Evolutionary conservation across 75 land plant genomes (phyloP), one percentile per base, ranked within the genome.

Genomic region (Adiantum capillusveneris): DNA sequence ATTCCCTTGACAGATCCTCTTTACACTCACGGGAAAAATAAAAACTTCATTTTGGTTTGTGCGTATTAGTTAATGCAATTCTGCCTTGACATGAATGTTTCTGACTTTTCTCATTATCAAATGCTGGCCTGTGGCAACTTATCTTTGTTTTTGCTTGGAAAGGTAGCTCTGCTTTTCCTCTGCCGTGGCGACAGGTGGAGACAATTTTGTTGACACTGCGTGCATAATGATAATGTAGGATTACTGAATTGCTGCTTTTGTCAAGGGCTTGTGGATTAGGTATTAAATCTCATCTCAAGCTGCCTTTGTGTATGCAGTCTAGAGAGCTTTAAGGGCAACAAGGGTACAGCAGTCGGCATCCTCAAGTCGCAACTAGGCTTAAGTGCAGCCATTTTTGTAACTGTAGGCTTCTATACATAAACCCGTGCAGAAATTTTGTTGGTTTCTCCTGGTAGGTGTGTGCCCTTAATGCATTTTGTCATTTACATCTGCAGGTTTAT

Each of bases 311-410:
- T 31, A 49, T 39, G 26, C 64, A 76, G 79, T 39, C 48, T 76
- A 50, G 71, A 66, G 44, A 76, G 54, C 57, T 76, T 71, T 50
- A 51, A 54, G 25, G 66, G 72, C 24, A 57, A 62, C 28, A 57
- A 70, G 31, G 79, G 79, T 29, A 72, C 79, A 11, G 79, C 76
- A 6, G 62, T 72, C 65, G 79, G 79, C 7, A 60, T 76, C 20
- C 55, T 76, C 31, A 76, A 76, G 57, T 67, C 79, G 16, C 70
- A 76, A 58, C 34, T 72, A 31, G 79, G 79, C 22, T 30, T 76
- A 50, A 72, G 79, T 66, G 79, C 70, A 36, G 79, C 79, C 43
- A 76, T 76, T 37, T 76, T 71, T 76, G 79, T 76, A 34, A 72
- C 56, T 69, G 79, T 76, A 65, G 21, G 60, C 7, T 6, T 53